Percentiles rank a stretch among this genome's conserved stretches.
Evolutionary conservation across 2,329 filamentous ascomycete genomes (phyloP).

Genomic region (Monosporascus sp.): DNA sequence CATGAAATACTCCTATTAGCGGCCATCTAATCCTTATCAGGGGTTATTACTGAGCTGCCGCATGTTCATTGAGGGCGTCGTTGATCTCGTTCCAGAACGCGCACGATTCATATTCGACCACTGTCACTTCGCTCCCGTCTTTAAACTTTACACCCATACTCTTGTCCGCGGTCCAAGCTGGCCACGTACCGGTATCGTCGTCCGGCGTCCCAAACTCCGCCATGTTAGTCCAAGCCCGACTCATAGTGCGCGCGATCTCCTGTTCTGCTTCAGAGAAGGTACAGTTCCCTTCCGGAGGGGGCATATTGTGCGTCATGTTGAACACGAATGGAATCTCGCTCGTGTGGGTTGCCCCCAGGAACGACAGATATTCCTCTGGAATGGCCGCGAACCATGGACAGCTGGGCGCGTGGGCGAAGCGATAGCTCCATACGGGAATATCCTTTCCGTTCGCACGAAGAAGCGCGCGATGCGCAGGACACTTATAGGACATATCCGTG

Average conservation of each 20-base stretch:
- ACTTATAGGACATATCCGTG: conserved; percentile 16
- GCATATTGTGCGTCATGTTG: conserved; percentile 15
- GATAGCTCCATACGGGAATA: conserved; percentile 18
- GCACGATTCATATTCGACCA: conserved; percentile 13
- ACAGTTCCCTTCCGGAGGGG: conserved; percentile 18
- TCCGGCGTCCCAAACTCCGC: conserved; percentile 14
- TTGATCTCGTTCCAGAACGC: conserved; percentile 15
- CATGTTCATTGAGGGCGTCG: conserved; percentile 8
- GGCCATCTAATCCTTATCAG: no score
- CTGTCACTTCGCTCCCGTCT: conserved; percentile 5
- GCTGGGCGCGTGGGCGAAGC: conserved; percentile 16
- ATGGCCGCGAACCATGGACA: conserved; percentile 17
- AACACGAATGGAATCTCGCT: conserved; percentile 26
- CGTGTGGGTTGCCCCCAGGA: conserved; percentile 20
- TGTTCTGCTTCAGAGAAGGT: conserved; percentile 15
- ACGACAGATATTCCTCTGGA: conserved; percentile 2
- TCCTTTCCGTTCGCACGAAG: conserved; percentile 7
- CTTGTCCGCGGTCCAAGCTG: conserved; percentile 7
- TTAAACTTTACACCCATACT: conserved; percentile 9
- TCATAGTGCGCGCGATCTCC: conserved; percentile 14
- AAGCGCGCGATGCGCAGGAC: conserved; percentile 13
- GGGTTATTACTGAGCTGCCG: neutral
- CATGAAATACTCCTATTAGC: no score
- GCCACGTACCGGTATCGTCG: conserved; percentile 7
- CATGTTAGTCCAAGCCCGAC: conserved; percentile 22